Conservation (phyloP, 805 yeast genomes). For the Ogataea neopini region DNA sequence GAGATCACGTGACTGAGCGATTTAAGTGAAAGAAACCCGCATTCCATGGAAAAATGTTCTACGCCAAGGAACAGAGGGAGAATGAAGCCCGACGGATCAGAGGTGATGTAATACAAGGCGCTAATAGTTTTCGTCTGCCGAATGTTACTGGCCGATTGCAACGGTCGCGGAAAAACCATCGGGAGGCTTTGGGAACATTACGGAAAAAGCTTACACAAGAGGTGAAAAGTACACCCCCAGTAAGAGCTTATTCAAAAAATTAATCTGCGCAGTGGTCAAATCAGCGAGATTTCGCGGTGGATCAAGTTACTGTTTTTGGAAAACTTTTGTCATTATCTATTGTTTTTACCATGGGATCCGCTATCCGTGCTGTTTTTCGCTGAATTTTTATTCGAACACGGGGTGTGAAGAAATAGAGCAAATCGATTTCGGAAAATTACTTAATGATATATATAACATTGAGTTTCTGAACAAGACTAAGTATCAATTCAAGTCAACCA, state of each 20-base stretch:
- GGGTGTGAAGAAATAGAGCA: slow-evolving; percentile 1
- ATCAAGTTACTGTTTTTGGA: slow-evolving; percentile 1
- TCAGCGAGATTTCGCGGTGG: background rate
- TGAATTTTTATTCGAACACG: background rate
- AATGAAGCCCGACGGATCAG: too few relatives aligned
- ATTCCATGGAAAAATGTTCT: too few relatives aligned
- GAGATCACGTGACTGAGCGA: too few relatives aligned
- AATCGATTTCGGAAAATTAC: background rate
- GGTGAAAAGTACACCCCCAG: slow-evolving; percentile 6
- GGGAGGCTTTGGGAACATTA: background rate
- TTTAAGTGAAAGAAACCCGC: too few relatives aligned
- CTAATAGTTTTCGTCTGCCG: too few relatives aligned
- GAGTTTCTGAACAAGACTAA: too few relatives aligned
- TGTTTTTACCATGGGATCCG: background rate
- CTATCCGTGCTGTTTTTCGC: background rate
- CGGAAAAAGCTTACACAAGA: background rate
- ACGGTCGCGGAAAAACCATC: slow-evolving; percentile 2
- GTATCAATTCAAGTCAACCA: too few relatives aligned
- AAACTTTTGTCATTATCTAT: background rate
- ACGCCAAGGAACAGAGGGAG: too few relatives aligned
- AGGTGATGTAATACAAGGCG: too few relatives aligned
- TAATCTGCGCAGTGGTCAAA: background rate
- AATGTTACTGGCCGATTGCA: too few relatives aligned
- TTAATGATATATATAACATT: background rate
- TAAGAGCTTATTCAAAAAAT: background rate